A percentile compares a stretch with the other conserved stretches of the same genome.
Evolutionary conservation across 2,329 filamentous ascomycete genomes (phyloP).

Genomic region (Myriosclerotinia duriaeana): DNA sequence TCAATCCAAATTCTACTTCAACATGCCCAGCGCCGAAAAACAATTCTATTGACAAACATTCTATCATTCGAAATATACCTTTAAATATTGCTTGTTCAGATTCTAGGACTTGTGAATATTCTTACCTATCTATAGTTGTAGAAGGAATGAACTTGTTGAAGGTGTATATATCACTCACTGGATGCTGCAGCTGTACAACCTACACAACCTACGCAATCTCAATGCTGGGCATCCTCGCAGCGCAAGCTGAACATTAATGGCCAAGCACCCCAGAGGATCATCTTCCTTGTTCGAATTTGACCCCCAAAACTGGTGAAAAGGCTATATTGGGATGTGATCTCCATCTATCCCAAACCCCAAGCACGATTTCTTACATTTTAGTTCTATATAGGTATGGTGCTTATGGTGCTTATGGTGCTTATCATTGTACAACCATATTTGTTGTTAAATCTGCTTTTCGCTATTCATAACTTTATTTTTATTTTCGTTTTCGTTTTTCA

Average conservation of each 20-base stretch:
- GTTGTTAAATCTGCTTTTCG: neutral
- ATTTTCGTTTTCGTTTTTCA: neutral
- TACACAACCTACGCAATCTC: neutral
- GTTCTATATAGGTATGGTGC: neutral
- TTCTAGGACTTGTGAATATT: too few species aligned
- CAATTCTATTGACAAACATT: too few species aligned
- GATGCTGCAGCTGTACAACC: too few species aligned
- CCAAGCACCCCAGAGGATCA: neutral
- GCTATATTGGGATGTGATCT: neutral
- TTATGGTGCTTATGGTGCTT: neutral
- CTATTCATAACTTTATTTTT: neutral
- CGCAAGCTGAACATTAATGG: neutral
- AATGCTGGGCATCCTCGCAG: neutral
- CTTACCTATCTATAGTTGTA: too few species aligned
- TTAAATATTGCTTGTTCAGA: too few species aligned
- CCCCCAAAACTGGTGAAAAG: neutral
- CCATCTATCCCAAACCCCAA: conserved; percentile 1
- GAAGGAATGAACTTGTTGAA: too few species aligned
- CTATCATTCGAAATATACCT: too few species aligned
- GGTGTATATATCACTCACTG: too few species aligned
- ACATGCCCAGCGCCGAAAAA: too few species aligned
- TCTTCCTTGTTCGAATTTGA: neutral
- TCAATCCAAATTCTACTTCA: too few species aligned
- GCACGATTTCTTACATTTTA: neutral
- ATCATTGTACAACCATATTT: neutral